Evolutionary conservation across 805 yeast species (phyloP).

Genomic region (Pichia gijzeniarum): DNA sequence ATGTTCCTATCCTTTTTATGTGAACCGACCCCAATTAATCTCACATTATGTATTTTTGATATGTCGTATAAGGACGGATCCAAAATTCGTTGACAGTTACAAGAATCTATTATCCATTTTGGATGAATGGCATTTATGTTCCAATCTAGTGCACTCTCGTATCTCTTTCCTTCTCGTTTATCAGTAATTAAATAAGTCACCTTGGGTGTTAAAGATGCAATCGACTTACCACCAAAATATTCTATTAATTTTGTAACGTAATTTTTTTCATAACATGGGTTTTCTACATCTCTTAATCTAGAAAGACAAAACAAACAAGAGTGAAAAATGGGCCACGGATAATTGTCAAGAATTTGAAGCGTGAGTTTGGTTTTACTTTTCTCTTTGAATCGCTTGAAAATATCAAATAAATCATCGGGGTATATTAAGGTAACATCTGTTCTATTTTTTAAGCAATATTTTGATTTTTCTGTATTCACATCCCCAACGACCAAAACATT

Average conservation of each 20-base stretch:
- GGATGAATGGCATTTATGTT: slow-evolving; percentile 47
- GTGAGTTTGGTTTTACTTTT: slow-evolving; percentile 32
- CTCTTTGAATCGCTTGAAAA: slow-evolving; percentile 47
- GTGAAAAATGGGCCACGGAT: slow-evolving; percentile 37
- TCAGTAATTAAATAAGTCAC: slow-evolving; percentile 44
- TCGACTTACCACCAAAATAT: slow-evolving; percentile 44
- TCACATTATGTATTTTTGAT: slow-evolving; percentile 10
- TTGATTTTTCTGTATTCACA: slow-evolving; percentile 48
- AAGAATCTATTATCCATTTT: slow-evolving; percentile 41
- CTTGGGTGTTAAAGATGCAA: slow-evolving; percentile 42
- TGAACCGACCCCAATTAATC: slow-evolving; percentile 25
- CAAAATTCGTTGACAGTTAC: slow-evolving; percentile 38
- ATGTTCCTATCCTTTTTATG: slow-evolving; percentile 21
- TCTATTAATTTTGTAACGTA: slow-evolving; percentile 32
- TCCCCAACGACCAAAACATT: slow-evolving; percentile 55
- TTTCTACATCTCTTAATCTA: slow-evolving; percentile 24
- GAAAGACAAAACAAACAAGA: slow-evolving; percentile 42
- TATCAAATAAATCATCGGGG: slow-evolving; percentile 37
- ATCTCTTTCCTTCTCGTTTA: slow-evolving; percentile 45
- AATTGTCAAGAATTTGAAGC: slow-evolving; percentile 14
- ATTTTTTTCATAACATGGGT: slow-evolving; percentile 24
- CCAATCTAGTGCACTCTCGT: slow-evolving; percentile 47
- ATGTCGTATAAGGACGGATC: slow-evolving; percentile 36
- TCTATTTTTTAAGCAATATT: slow-evolving; percentile 43
- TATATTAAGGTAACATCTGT: slow-evolving; percentile 52